These are phyloP conservation scores for Bonia amplexicaulis DNA, from an alignment of 176 grass and related monocot genomes.

Conservation along the genomic window DNA sequence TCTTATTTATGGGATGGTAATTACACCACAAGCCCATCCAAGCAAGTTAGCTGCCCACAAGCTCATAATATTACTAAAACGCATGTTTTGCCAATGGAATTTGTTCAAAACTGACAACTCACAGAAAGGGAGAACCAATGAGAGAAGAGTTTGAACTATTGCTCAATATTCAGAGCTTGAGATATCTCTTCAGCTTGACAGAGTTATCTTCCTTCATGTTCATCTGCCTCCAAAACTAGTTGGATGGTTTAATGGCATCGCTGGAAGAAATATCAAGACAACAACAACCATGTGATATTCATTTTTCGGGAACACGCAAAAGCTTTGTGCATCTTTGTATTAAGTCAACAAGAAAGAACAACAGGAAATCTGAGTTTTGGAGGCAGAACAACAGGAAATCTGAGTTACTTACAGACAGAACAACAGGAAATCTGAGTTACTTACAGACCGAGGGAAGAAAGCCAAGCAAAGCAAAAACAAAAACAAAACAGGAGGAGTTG, in stretches of 20 bases:
- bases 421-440: too few species aligned
- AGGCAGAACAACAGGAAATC: too few species aligned
- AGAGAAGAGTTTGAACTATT: neutral
- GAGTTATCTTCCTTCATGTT: neutral
- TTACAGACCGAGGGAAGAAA: too few species aligned
- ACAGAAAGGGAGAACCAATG: neutral
- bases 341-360: too few species aligned
- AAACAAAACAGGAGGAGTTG: too few species aligned
- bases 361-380: too few species aligned
- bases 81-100: neutral
- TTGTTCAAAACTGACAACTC: neutral
- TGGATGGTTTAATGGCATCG: neutral
- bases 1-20: neutral
- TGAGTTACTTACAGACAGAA: too few species aligned
- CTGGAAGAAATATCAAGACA: neutral
- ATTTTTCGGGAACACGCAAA: neutral
- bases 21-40: slow-evolving; percentile 21
- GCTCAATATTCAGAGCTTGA: neutral
- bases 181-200: neutral
- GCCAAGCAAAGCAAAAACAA: too few species aligned
- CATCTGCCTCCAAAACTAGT: neutral
- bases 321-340: too few species aligned
- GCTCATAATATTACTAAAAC: slow-evolving; percentile 4
- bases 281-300: neutral
- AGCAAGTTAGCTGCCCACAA: neutral